phyloP scores from a whole-genome alignment of 352 stramenopile species.

The Globisporangium solare region DNA sequence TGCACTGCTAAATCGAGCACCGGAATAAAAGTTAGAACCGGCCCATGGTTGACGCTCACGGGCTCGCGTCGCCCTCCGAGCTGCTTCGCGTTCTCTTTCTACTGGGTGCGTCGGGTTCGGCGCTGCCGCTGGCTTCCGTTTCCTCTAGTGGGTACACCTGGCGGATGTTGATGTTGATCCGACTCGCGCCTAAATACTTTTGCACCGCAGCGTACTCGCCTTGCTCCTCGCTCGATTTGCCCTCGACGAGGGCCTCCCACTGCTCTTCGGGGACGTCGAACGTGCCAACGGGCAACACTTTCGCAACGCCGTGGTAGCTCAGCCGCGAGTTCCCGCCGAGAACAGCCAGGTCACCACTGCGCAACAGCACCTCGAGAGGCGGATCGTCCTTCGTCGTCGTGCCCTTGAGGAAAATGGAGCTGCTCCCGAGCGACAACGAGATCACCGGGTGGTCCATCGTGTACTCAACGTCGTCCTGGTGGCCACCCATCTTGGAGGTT shows the following conservation, averaged over 20 bases:
- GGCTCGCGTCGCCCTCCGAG: background rate
- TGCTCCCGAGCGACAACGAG: conserved; percentile 68
- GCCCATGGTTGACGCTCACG: background rate
- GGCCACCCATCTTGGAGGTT: conserved; percentile 72
- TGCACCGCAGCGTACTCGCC: conserved; percentile 38
- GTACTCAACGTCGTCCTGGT: conserved; percentile 81
- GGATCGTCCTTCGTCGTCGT: conserved; percentile 51
- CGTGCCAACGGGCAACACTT: conserved; percentile 36
- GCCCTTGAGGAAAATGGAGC: conserved; percentile 75
- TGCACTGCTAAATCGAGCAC: too few relatives aligned
- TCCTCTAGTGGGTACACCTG: conserved; percentile 54
- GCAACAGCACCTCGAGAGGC: conserved; percentile 59
- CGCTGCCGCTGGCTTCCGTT: background rate
- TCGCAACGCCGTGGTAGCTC: conserved; percentile 69
- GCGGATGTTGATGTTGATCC: conserved; percentile 82
- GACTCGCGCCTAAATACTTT: conserved; percentile 49
- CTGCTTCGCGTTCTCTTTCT: background rate
- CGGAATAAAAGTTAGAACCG: too few relatives aligned
- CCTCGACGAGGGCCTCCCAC: conserved; percentile 18
- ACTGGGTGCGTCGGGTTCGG: background rate
- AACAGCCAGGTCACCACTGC: conserved; percentile 65
- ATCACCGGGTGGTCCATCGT: conserved; percentile 82
- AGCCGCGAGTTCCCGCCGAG: conserved; percentile 53
- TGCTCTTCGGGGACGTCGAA: conserved; percentile 28
- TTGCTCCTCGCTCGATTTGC: conserved; percentile 5